Conservation (phyloP, 768 basidiomycete species). For the Hemileccinum rubropunctum region DNA sequence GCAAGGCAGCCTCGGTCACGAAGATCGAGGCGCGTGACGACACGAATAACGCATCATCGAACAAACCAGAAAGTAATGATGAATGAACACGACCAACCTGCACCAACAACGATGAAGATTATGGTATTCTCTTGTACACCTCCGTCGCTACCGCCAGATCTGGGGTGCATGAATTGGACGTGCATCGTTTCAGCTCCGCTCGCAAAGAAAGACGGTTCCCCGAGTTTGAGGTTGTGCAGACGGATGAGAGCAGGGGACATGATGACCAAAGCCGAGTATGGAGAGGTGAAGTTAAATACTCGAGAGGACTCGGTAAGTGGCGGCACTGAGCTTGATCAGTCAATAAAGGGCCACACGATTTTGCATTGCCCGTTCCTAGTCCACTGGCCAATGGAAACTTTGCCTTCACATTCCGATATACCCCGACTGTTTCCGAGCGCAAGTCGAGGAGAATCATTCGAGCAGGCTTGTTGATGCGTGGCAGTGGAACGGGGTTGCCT, state of each 20-base stretch:
- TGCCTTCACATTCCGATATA: conserved; percentile 15
- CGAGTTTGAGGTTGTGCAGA: background rate
- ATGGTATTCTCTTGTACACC: conserved; percentile 14
- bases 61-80: background rate
- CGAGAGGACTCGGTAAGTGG: background rate
- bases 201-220: background rate
- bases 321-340: conserved; percentile 12
- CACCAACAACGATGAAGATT: conserved; percentile 23
- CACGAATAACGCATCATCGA: conserved; percentile 3
- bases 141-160: conserved; percentile 7
- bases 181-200: conserved; percentile 2
- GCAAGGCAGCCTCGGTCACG: background rate
- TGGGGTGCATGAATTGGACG: conserved; percentile 7
- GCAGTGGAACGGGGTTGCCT: conserved; percentile 21
- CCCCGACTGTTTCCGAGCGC: conserved; percentile 14
- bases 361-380: conserved; percentile 13
- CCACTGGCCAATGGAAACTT: conserved; percentile 16
- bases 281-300: conserved; percentile 17
- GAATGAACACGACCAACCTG: conserved; percentile 22
- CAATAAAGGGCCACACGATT: conserved; percentile 5
- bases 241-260: conserved; percentile 11
- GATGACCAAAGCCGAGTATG: background rate
- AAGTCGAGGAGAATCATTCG: conserved; percentile 11
- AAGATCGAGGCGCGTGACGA: background rate
- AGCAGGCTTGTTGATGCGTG: conserved; percentile 12